These are phyloP conservation scores for Fusarium domesticum DNA, from an alignment of 2,329 filamentous ascomycete genomes.

Conservation along the genomic window DNA sequence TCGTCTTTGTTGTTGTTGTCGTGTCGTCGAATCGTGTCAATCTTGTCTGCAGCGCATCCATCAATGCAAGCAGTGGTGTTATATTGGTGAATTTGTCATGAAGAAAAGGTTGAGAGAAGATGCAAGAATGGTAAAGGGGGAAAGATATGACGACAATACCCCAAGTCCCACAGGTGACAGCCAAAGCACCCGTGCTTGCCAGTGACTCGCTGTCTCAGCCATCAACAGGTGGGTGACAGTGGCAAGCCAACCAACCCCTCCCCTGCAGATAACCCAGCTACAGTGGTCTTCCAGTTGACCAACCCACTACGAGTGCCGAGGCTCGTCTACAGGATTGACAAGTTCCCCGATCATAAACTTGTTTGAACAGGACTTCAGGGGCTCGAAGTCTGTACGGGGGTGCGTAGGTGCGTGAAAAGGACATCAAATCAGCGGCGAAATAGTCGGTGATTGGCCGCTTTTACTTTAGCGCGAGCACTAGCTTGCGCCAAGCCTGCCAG, in stretches of 20 bases:
- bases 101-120: constrained; percentile 21
- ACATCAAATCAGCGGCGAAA: constrained; percentile 38
- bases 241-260: neutral
- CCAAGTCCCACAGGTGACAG: neutral
- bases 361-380: constrained; percentile 42
- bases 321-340: constrained; percentile 12
- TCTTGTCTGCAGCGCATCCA: constrained; percentile 2
- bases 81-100: constrained; percentile 22
- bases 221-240: neutral
- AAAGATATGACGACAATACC: constrained; percentile 19
- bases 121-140: constrained; percentile 23
- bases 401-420: constrained; percentile 34
- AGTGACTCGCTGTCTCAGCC: neutral
- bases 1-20: neutral
- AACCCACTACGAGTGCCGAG: constrained; percentile 4
- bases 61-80: constrained; percentile 13
- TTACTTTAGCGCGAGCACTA: constrained; percentile 36
- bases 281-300: constrained; percentile 1
- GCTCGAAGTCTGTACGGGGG: constrained; percentile 33
- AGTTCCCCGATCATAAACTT: constrained; percentile 23
- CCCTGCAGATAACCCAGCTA: neutral
- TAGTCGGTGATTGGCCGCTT: constrained; percentile 39
- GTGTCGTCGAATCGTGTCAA: neutral
- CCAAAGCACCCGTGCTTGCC: neutral
- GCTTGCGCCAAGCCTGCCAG: constrained; percentile 38